Base-by-base conservation (phyloP, 2,329 filamentous ascomycete genomes). In the Colletotrichum noveboracense region DNA sequence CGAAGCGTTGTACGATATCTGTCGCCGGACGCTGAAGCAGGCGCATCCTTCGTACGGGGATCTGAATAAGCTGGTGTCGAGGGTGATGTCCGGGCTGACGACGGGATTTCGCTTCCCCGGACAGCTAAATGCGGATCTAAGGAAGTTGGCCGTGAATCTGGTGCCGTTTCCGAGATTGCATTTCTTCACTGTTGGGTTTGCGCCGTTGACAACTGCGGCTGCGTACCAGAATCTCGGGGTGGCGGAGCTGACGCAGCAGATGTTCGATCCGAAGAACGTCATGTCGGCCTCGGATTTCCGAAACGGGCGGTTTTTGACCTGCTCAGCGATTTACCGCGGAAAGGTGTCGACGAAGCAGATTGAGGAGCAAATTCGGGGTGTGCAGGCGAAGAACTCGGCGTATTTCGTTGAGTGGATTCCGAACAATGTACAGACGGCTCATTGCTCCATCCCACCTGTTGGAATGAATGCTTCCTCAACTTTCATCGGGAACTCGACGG, bases 231-330 rank as follows among this genome's bases (percentile, higher is more conserved):
- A 97, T 80, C 94, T 98, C 87, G 96, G 94, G 83, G 97, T 99
- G 77, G 96, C 97, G 74, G 97, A 99, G 91, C 92, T 99, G 87
- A 98, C 97, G 83, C 97, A 98, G 91, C 97, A 99, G 89, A 98
- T 99, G 96, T 99, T 98, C 91, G 97, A 99, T 91, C 96, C 97
- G 84, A 98, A 98, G 95, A 99, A 99, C 93, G 98, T 99, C 96
- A 99, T 99, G 97, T 96, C 97, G 89, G 97, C 97, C 79, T 97
- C 96, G 78, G 97, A 99, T 91, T 99, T 98, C 95, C 95, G 97
- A 83, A 98, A 98, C 88, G 97, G 97, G 87, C 96, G 97, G 84
- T 99, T 98, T 92, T 93, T 99, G 84, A 99, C 97, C 81, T 99
- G 97, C 94, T 98, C 94, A 87, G 96, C 97, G 86, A 98, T 99